Evolutionary conservation across 139 green algal species (phyloP).

Genomic region (Chlamydomonas sphaeroides): DNA sequence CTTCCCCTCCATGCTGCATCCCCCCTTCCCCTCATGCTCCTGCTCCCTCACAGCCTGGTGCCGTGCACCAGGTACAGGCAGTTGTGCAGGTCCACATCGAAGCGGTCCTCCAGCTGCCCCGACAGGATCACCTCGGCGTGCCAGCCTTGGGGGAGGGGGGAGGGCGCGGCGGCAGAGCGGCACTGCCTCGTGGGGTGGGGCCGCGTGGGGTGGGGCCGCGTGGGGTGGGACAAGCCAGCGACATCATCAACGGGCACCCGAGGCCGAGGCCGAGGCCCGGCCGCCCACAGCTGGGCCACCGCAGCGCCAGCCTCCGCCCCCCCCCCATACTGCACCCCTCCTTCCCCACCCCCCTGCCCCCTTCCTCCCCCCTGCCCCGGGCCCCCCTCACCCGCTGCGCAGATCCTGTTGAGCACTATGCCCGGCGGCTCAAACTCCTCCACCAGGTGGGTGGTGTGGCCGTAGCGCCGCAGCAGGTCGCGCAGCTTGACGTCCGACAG

Average conservation of each 20-base stretch:
- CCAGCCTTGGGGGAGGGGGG: constrained; percentile 30
- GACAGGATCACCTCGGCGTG: constrained; percentile 50
- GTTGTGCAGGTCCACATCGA: constrained; percentile 51
- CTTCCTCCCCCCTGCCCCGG: neutral
- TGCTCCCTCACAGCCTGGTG: constrained; percentile 23
- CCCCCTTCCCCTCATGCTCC: too few species aligned
- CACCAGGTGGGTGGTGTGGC: constrained; percentile 49
- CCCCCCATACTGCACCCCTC: too few species aligned
- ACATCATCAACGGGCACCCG: too few species aligned
- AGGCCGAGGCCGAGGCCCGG: too few species aligned
- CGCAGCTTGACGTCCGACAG: constrained; percentile 49
- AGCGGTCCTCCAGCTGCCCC: constrained; percentile 46
- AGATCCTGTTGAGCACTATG: constrained; percentile 48
- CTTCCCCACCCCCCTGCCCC: neutral
- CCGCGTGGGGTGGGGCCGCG: too few species aligned
- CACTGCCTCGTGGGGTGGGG: neutral
- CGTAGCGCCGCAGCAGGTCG: constrained; percentile 53
- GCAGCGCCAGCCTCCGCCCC: too few species aligned
- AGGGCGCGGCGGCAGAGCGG: neutral
- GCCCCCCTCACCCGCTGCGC: neutral
- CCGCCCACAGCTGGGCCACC: too few species aligned
- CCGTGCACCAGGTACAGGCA: constrained; percentile 53
- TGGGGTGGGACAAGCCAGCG: neutral
- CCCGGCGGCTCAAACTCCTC: constrained; percentile 53
- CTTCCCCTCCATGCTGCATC: too few species aligned